A percentile compares a stretch with the other conserved stretches of the same genome.
These are phyloP conservation scores for Chlorociboria aeruginascens DNA, from an alignment of 495 filamentous ascomycete genomes.

Conservation along the genomic window DNA sequence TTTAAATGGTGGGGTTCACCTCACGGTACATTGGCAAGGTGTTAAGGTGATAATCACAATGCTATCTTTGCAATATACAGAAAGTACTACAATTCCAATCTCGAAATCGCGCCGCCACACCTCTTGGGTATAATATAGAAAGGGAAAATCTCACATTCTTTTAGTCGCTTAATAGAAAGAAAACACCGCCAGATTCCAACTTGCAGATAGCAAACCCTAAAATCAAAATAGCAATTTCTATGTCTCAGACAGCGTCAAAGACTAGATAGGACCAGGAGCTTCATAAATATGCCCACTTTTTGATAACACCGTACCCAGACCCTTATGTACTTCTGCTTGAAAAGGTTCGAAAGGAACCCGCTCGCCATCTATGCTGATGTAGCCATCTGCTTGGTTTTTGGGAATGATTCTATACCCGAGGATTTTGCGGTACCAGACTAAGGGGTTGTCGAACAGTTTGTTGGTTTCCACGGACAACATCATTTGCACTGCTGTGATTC, in stretches of 20 bases:
- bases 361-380: slow-evolving; percentile 93
- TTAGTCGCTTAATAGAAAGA: slow-evolving; percentile 1
- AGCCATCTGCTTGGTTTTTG: slow-evolving; percentile 54
- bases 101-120: slow-evolving; percentile 6
- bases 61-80: slow-evolving; percentile 10
- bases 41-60: slow-evolving; percentile 11
- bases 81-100: slow-evolving; percentile 7
- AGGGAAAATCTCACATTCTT: neutral
- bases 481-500: slow-evolving; percentile 47
- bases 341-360: slow-evolving; percentile 73
- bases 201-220: too few relatives aligned
- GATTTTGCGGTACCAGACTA: slow-evolving; percentile 73
- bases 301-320: slow-evolving; percentile 73
- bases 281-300: slow-evolving; percentile 61
- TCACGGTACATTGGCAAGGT: slow-evolving; percentile 8
- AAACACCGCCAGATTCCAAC: slow-evolving; percentile 4
- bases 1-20: neutral
- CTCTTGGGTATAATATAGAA: slow-evolving; percentile 17
- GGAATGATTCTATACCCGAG: slow-evolving; percentile 74
- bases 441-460: slow-evolving; percentile 62
- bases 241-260: neutral
- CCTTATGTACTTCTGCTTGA: slow-evolving; percentile 79
- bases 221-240: neutral
- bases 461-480: slow-evolving; percentile 59
- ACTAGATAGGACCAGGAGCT: slow-evolving; percentile 40